phyloP scores from a whole-genome alignment of 140 eudicot species.

The Erigeron philadelphicus region DNA sequence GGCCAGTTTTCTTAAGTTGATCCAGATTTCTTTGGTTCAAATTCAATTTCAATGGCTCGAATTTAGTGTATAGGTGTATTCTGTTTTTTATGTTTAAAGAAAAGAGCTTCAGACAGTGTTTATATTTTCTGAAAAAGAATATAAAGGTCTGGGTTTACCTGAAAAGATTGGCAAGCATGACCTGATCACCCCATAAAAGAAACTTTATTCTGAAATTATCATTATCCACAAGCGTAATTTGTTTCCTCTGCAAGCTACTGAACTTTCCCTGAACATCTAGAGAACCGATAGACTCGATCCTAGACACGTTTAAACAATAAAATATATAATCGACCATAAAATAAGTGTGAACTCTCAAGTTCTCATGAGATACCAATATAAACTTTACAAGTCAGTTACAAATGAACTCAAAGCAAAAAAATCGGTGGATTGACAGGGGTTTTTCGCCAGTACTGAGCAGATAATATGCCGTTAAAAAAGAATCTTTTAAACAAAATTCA shows the following conservation, averaged over 20 bases:
- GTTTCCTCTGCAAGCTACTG: slow-evolving; percentile 67
- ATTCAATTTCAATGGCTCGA: background rate
- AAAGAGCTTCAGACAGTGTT: background rate
- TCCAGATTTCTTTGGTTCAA: background rate
- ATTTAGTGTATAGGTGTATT: background rate
- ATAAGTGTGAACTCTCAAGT: no score
- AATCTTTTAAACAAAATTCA: background rate
- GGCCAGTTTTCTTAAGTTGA: background rate
- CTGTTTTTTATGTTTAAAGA: background rate
- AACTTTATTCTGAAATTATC: slow-evolving; percentile 60
- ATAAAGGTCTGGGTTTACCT: slow-evolving; percentile 44
- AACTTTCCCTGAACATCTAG: slow-evolving; percentile 57
- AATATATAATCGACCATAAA: no score
- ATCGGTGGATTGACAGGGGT: background rate
- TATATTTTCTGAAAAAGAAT: slow-evolving; percentile 2
- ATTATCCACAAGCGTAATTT: slow-evolving; percentile 66
- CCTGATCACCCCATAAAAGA: slow-evolving; percentile 91
- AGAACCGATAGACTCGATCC: slow-evolving; percentile 78
- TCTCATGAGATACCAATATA: no score
- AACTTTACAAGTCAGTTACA: no score
- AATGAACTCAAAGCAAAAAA: background rate
- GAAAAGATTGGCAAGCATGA: slow-evolving; percentile 64
- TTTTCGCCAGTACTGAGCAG: no score
- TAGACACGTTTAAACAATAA: slow-evolving; percentile 21
- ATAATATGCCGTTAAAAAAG: no score